These are phyloP conservation scores for Hypoxylon intermedium DNA, from an alignment of 495 filamentous ascomycete genomes.

Conservation along the genomic window DNA sequence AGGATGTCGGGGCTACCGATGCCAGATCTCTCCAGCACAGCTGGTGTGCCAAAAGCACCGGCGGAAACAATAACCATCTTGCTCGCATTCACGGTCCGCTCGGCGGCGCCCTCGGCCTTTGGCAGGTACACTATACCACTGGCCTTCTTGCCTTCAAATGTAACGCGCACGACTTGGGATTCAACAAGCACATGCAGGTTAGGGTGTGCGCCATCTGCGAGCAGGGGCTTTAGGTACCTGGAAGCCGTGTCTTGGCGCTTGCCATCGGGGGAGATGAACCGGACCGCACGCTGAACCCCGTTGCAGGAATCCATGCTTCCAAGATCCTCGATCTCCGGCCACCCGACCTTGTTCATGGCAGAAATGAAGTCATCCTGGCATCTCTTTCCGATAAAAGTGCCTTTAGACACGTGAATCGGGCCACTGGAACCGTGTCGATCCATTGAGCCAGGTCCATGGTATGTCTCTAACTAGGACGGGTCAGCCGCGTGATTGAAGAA, in stretches of 20 bases:
- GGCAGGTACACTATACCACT: constrained; percentile 52
- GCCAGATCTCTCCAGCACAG: constrained; percentile 52
- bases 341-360: constrained; percentile 42
- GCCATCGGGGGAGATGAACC: constrained; percentile 39
- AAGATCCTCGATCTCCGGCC: constrained; percentile 34
- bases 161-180: constrained; percentile 51
- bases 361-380: constrained; percentile 50
- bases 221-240: constrained; percentile 47
- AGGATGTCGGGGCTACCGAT: constrained; percentile 50
- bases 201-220: constrained; percentile 46
- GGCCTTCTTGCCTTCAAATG: constrained; percentile 55
- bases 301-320: constrained; percentile 29
- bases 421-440: constrained; percentile 55
- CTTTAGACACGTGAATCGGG: constrained; percentile 56
- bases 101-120: constrained; percentile 15
- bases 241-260: constrained; percentile 53
- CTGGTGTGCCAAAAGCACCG: neutral
- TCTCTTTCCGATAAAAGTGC: constrained; percentile 34
- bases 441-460: constrained; percentile 41
- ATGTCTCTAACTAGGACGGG: constrained; percentile 51
- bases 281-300: constrained; percentile 26
- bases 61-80: neutral
- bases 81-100: constrained; percentile 1
- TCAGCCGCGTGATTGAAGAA: no score
- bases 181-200: constrained; percentile 59